Evolutionary conservation across 305 asterid genomes (phyloP).

Genomic region (Fraxinus dipetala): DNA sequence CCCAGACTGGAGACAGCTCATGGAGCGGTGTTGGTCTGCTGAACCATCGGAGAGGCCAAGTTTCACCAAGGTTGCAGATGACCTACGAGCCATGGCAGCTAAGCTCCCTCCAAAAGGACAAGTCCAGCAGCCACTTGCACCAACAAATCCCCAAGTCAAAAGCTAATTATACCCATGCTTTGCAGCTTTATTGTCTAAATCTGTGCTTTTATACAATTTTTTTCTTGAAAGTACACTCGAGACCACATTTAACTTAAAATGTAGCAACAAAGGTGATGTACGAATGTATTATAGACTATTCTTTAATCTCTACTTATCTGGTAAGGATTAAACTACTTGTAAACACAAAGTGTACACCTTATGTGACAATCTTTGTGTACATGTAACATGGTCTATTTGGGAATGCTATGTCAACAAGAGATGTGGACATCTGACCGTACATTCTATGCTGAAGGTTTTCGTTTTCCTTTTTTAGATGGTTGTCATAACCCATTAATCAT

Average conservation of each 20-base stretch:
- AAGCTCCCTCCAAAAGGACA: constrained; percentile 64
- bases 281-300: not conserved
- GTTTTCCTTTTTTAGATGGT: not conserved
- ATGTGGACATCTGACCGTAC: not conserved
- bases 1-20: constrained; percentile 70
- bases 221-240: constrained; percentile 1
- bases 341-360: not conserved
- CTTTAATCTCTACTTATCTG: not conserved
- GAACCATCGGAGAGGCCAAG: constrained; percentile 86
- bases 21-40: constrained; percentile 96
- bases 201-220: not conserved
- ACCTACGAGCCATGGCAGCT: constrained; percentile 69
- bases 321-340: not conserved
- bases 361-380: not conserved
- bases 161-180: constrained; percentile 28
- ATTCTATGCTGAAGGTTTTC: not conserved
- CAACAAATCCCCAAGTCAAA: constrained; percentile 37
- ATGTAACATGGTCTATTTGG: not conserved
- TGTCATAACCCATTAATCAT: not conserved
- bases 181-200: not conserved
- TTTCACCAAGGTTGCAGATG: constrained; percentile 72
- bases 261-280: constrained; percentile 13
- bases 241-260: not conserved
- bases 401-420: not conserved
- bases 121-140: constrained; percentile 32